Conservation (phyloP, 2,329 filamentous ascomycete species). For the Verticillium longisporum region DNA sequence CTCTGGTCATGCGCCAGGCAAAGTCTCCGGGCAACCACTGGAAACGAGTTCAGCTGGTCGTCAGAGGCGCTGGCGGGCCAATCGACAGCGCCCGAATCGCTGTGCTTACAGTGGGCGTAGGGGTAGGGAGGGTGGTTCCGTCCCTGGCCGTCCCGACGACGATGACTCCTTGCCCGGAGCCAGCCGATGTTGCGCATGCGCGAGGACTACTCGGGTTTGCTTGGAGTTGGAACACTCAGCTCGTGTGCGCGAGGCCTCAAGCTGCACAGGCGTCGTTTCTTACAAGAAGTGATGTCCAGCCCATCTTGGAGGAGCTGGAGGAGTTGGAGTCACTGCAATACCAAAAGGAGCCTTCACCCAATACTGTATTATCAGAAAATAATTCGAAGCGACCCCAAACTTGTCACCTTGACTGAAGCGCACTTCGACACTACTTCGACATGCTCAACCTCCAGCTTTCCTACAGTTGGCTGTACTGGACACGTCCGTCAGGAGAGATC, state of each 20-base stretch:
- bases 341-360: not conserved
- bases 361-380: not conserved
- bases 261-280: not conserved
- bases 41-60: not conserved
- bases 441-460: slow-evolving; percentile 21
- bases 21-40: not conserved
- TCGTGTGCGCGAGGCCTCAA: not conserved
- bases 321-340: not conserved
- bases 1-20: not conserved
- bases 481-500: slow-evolving; percentile 15
- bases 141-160: slow-evolving; percentile 5
- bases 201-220: slow-evolving; percentile 7
- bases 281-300: not conserved
- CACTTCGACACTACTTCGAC: not conserved
- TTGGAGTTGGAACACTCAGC: not conserved
- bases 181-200: not conserved
- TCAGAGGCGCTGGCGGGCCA: slow-evolving; percentile 1
- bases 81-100: slow-evolving; percentile 1
- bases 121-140: not conserved
- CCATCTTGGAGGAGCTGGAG: not conserved
- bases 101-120: not conserved
- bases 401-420: not conserved
- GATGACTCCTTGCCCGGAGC: slow-evolving; percentile 1
- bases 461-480: slow-evolving; percentile 24
- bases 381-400: not conserved